Conservation (phyloP, 2,329 filamentous ascomycete species). For the Lachnellula hyalina region DNA sequence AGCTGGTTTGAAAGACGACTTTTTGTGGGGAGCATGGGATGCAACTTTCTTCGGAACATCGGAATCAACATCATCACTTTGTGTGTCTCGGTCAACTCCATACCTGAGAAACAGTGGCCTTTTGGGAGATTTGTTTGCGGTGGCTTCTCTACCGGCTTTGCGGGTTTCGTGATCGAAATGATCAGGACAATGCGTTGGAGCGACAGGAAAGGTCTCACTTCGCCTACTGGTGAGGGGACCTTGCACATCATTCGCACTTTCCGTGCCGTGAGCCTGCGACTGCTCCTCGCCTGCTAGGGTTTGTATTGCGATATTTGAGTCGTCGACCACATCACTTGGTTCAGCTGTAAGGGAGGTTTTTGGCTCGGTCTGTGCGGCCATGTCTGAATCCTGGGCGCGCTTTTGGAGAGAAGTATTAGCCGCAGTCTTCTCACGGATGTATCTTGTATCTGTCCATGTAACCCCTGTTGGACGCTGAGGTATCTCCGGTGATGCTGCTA, state of each 20-base stretch:
- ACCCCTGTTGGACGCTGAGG: not conserved
- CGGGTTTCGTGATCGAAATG: too few species aligned
- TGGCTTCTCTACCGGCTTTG: not conserved
- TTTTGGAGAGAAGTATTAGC: not conserved
- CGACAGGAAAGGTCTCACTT: constrained; percentile 10
- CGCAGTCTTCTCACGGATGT: not conserved
- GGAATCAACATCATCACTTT: not conserved
- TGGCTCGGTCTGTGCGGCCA: not conserved
- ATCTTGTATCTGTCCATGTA: not conserved
- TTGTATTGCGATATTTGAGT: constrained; percentile 7
- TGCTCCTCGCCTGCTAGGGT: not conserved
- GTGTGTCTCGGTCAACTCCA: constrained; percentile 2
- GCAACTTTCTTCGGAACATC: not conserved
- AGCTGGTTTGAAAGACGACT: not conserved
- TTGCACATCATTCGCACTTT: not conserved
- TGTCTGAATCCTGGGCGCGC: not conserved
- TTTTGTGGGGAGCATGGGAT: not conserved
- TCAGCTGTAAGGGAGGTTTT: not conserved
- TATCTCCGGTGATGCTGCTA: not conserved
- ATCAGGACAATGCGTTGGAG: constrained; percentile 3
- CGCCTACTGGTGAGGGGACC: not conserved
- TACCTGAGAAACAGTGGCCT: constrained; percentile 5
- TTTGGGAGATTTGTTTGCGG: not conserved
- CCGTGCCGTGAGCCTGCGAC: not conserved
- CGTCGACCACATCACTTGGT: not conserved